Percentiles rank a stretch among this genome's conserved stretches.
phyloP scores from a whole-genome alignment of 441 rosid genomes.

The Isatis lusitanica region DNA sequence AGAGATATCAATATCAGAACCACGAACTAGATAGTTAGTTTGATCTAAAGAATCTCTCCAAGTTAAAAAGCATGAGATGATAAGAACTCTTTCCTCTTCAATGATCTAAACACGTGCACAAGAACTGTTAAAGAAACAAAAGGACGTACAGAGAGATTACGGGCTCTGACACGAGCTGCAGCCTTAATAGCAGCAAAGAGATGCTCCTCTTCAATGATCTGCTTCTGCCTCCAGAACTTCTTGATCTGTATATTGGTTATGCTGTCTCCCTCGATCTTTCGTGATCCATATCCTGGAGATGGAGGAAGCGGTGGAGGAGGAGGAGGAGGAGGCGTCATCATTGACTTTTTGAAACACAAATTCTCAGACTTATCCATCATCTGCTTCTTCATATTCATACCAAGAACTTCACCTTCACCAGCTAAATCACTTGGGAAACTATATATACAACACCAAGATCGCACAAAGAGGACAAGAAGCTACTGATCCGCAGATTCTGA shows the following conservation, averaged over 20 bases:
- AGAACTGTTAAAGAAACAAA: neutral
- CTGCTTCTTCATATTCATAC: constrained; percentile 44
- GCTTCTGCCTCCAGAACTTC: constrained; percentile 76
- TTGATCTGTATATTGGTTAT: constrained; percentile 80
- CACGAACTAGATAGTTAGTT: no score
- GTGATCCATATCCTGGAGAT: constrained; percentile 46
- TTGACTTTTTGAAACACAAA: constrained; percentile 26
- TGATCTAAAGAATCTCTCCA: no score
- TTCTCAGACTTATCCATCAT: constrained; percentile 35
- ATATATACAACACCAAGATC: constrained; percentile 20
- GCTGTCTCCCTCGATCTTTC: constrained; percentile 43
- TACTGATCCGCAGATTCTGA: constrained; percentile 23
- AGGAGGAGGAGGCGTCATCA: constrained; percentile 28
- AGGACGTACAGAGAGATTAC: constrained; percentile 59
- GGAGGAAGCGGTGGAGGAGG: constrained; percentile 57
- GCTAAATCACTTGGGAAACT: constrained; percentile 13
- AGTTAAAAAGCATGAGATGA: no score
- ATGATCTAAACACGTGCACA: neutral
- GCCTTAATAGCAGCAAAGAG: constrained; percentile 61
- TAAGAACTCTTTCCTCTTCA: neutral
- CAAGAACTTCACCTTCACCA: constrained; percentile 15
- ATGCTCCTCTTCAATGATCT: constrained; percentile 73
- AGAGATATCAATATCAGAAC: constrained; percentile 5
- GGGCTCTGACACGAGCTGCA: constrained; percentile 69
- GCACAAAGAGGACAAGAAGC: neutral